phyloP scores from a whole-genome alignment of 305 asterid species.

The Fraxinus greggii region DNA sequence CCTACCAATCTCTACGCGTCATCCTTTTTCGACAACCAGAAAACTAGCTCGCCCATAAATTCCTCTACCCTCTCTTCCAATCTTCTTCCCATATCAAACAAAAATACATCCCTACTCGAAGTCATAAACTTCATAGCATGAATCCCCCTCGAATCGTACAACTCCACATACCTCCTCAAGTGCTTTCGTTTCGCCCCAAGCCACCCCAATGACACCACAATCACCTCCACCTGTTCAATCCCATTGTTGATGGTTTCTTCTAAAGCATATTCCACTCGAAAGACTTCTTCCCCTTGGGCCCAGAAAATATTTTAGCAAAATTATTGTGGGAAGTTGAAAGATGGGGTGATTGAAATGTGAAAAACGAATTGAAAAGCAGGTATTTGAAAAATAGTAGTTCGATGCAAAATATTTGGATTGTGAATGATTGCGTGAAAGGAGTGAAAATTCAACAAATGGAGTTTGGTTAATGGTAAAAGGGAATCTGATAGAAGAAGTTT shows the following conservation, averaged over 20 bases:
- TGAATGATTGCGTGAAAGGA: neutral
- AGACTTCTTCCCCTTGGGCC: constrained; percentile 22
- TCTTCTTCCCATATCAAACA: constrained; percentile 64
- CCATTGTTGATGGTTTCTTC: constrained; percentile 13
- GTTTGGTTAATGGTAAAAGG: constrained; percentile 16
- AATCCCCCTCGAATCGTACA: constrained; percentile 60
- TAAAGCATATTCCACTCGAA: constrained; percentile 47
- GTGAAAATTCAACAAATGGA: neutral
- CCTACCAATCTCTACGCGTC: too few relatives aligned
- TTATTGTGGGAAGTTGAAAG: constrained; percentile 24
- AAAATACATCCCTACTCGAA: constrained; percentile 65
- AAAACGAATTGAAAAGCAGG: constrained; percentile 3
- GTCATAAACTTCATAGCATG: constrained; percentile 65
- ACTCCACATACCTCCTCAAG: constrained; percentile 60
- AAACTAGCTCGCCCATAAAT: too few relatives aligned
- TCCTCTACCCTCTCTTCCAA: constrained; percentile 51
- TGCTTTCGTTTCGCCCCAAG: constrained; percentile 73
- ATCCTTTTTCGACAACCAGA: too few relatives aligned
- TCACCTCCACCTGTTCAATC: constrained; percentile 45
- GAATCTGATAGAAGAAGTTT: constrained; percentile 8
- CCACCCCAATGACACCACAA: constrained; percentile 83
- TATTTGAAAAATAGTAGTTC: too few relatives aligned
- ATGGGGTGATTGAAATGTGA: constrained; percentile 18
- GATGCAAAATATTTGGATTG: too few relatives aligned
- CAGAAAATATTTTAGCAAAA: constrained; percentile 40